phyloP scores from a whole-genome alignment of 768 basidiomycete species.

The Suillus discolor region DNA sequence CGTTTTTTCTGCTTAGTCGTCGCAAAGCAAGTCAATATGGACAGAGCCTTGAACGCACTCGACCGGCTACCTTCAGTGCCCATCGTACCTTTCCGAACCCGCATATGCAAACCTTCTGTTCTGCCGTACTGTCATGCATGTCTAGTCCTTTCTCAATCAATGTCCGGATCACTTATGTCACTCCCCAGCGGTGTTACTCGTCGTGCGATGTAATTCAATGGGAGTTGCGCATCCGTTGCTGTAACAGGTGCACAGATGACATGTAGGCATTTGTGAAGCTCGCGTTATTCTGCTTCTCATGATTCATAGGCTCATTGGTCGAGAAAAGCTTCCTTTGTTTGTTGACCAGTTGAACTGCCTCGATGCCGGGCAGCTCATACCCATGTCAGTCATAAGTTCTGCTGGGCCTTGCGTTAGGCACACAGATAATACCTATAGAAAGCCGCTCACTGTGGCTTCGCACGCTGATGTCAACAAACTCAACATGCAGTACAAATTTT shows the following conservation, averaged over 20 bases:
- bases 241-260: not conserved
- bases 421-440: not conserved
- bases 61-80: slow-evolving; percentile 1
- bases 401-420: not conserved
- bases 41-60: not conserved
- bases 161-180: not conserved
- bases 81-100: slow-evolving; percentile 6
- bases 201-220: slow-evolving; percentile 2
- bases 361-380: not conserved
- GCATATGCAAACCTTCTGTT: slow-evolving; percentile 6
- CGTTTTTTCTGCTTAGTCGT: slow-evolving; percentile 9
- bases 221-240: not conserved
- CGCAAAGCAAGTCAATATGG: slow-evolving; percentile 7
- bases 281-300: not conserved
- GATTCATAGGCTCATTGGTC: not conserved
- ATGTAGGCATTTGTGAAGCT: not conserved
- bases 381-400: not conserved
- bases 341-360: not conserved
- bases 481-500: not conserved
- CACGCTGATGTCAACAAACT: not conserved
- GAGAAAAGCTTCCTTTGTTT: not conserved
- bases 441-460: not conserved
- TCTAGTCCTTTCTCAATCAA: not conserved
- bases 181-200: not conserved
- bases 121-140: slow-evolving; percentile 3